These are phyloP conservation scores for Corymbia citriodora DNA, from an alignment of 441 rosid species.

Conservation along the genomic window DNA sequence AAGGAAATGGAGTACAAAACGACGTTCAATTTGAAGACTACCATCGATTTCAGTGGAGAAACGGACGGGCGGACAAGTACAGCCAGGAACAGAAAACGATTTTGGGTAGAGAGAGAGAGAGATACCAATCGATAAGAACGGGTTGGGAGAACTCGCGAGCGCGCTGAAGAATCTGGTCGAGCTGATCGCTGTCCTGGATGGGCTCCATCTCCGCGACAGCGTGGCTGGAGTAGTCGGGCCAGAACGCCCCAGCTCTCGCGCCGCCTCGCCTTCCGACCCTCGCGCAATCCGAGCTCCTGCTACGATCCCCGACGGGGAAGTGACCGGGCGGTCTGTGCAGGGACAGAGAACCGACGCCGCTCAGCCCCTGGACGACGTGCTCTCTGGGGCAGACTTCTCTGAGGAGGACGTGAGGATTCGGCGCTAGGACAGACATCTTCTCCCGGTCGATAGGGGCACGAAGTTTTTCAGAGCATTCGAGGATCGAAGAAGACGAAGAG, in stretches of 20 bases:
- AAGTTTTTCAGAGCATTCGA: not conserved
- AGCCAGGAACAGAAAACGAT: not conserved
- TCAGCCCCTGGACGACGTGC: constrained; percentile 18
- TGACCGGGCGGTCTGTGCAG: constrained; percentile 11
- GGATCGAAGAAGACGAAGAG: not conserved
- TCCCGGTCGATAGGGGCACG: not conserved
- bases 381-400: constrained; percentile 27
- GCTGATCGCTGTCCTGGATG: constrained; percentile 56
- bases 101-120: not conserved
- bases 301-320: not conserved
- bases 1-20: not conserved
- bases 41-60: not conserved
- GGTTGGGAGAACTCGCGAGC: constrained; percentile 61
- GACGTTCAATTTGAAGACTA: not conserved
- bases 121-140: constrained; percentile 69
- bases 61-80: no score
- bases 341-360: constrained; percentile 19
- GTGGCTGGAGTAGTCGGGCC: constrained; percentile 59
- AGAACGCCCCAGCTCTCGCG: constrained; percentile 34
- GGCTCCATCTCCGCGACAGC: constrained; percentile 60
- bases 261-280: constrained; percentile 26
- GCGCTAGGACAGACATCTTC: constrained; percentile 46
- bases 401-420: constrained; percentile 44
- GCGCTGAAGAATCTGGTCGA: constrained; percentile 50
- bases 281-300: constrained; percentile 12